Base-by-base conservation (phyloP, 352 stramenopile species). In the Globisporangium nunn region DNA sequence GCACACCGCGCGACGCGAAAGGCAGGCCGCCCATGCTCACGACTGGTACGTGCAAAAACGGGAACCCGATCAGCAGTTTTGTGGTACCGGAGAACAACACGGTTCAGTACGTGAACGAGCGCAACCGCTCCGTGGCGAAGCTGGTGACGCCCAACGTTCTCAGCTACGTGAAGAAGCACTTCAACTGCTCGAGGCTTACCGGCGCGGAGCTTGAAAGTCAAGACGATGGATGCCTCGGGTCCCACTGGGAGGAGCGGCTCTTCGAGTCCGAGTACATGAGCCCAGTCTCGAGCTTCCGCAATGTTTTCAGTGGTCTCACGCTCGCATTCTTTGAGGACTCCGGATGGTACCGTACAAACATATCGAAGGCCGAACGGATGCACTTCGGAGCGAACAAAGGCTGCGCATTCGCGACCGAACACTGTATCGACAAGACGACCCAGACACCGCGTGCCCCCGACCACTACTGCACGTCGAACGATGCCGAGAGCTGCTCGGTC, bases 241-340 rank as follows among this genome's bases (percentile, higher is more conserved):
- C 79, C 2, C 85, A 95, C 52, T 93, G 80, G 83, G 85, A 95
- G 45, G 81, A 93, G 59, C 70, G 85, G 1, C 72, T 93, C 41
- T 93, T 93, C 33, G 80, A 93, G 44, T 66, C 81, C 3, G 81
- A 92, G 67, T 87, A 88, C 65, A 93, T 95, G 83, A 81, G 74
- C 4, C 78, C 85, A 0, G 67, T 92, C 4, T 78, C 78, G 17
- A 93, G 80, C 52, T 88, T 81, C 51, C 79, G 75, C 8, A 92
- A 93, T 48, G 67, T 87, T 0, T 70, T 87, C 35, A 90, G 80
- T 18, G 74, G 66, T 0, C 64, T 93, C 33, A 93, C 84, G 1
- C 64, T 93, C 23, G 81, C 84, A 1, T 93, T 88, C 45, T 91
- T 93, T 52, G 75, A 91, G 50, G 84, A 92, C 58, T 91, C 84